These are phyloP conservation scores for Paramecium octaurelia DNA, from an alignment of 73 alveolate genomes.

Conservation along the genomic window DNA sequence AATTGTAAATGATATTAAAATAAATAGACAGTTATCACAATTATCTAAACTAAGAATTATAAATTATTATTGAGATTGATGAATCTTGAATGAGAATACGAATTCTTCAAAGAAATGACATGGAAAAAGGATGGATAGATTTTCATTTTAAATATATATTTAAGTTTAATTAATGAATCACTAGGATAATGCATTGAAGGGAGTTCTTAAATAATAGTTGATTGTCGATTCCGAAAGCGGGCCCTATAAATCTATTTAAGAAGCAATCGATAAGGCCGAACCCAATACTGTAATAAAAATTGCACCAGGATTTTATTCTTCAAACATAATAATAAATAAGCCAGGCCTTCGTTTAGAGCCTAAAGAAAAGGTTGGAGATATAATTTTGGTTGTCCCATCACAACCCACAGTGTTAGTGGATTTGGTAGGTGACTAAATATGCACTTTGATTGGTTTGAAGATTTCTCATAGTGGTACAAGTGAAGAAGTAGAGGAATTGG, in stretches of 20 bases:
- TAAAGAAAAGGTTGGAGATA: conserved; percentile 55
- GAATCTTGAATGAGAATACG: not conserved
- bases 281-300: conserved; percentile 72
- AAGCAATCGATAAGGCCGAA: conserved; percentile 75
- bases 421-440: conserved; percentile 3
- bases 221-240: conserved; percentile 68
- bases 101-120: too few species aligned
- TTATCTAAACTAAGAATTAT: not conserved
- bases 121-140: too few species aligned
- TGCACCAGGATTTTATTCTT: conserved; percentile 58
- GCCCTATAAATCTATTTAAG: conserved; percentile 65
- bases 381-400: conserved; percentile 41
- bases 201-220: not conserved
- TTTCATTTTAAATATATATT: too few species aligned
- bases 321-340: conserved; percentile 27
- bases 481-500: conserved; percentile 59
- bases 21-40: too few species aligned
- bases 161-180: not conserved
- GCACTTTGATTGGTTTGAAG: conserved; percentile 40
- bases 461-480: conserved; percentile 53
- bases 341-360: conserved; percentile 56
- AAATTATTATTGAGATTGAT: not conserved
- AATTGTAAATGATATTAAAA: too few species aligned
- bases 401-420: conserved; percentile 49
- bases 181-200: not conserved